Percentiles rank a stretch among this genome's conserved stretches.
phyloP scores from a whole-genome alignment of 805 yeast species.

The Deakozyma indianensis region DNA sequence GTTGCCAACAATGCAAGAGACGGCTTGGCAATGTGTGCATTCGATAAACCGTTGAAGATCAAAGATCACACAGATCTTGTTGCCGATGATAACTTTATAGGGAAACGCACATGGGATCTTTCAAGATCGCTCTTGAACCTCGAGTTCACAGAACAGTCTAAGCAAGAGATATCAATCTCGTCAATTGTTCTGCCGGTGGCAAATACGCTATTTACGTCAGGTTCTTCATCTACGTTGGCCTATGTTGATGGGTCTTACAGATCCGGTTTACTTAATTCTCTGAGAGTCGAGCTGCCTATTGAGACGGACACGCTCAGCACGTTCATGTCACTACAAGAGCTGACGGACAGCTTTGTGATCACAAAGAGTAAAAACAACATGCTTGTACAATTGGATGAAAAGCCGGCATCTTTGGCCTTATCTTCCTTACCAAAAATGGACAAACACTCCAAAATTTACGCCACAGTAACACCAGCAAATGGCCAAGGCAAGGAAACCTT shows the following conservation, averaged over 20 bases:
- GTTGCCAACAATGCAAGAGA: conserved; percentile 20
- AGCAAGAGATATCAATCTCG: conserved; percentile 1
- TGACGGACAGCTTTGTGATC: conserved; percentile 22
- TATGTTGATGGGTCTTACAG: conserved; percentile 5
- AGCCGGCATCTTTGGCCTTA: conserved; percentile 34
- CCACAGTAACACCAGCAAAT: conserved; percentile 3
- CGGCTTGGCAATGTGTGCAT: conserved; percentile 15
- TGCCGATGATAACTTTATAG: conserved; percentile 2
- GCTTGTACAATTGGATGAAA: conserved; percentile 37
- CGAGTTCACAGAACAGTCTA: not conserved
- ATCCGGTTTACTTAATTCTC: conserved; percentile 9
- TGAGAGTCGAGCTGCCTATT: conserved; percentile 1
- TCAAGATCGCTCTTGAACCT: conserved; percentile 9
- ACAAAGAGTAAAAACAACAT: conserved; percentile 44
- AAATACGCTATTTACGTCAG: conserved; percentile 19
- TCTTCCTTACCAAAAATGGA: conserved; percentile 25
- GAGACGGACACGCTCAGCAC: conserved; percentile 7
- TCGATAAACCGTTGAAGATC: conserved; percentile 9
- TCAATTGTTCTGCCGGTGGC: conserved; percentile 18
- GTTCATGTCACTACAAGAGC: conserved; percentile 3
- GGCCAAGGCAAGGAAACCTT: conserved; percentile 10
- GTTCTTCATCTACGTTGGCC: conserved; percentile 11
- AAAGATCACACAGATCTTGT: conserved; percentile 9
- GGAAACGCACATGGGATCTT: conserved; percentile 7
- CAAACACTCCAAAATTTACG: conserved; percentile 9